Conservation (phyloP, 2,329 filamentous ascomycete species). For the Cryphonectria nitschkei region DNA sequence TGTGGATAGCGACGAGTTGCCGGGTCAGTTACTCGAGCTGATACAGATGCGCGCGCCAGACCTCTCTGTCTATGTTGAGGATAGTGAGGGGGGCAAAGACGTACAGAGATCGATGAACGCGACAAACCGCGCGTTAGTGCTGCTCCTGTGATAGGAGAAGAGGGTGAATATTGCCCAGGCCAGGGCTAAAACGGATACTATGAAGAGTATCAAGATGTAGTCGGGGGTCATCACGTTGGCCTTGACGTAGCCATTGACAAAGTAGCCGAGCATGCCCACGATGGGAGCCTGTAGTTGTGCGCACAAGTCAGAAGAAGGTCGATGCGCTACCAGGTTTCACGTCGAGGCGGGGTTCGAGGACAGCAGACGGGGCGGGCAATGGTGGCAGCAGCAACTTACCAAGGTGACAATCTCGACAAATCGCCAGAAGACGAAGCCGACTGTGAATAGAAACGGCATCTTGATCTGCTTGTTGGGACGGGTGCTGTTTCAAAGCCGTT, state of each 20-base stretch:
- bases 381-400: constrained; percentile 43
- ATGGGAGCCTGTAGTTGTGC: constrained; percentile 56
- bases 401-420: constrained; percentile 65
- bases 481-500: not conserved
- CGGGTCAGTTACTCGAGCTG: not conserved
- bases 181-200: constrained; percentile 64
- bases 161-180: constrained; percentile 68
- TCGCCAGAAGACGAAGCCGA: constrained; percentile 66
- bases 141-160: constrained; percentile 68
- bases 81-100: not conserved
- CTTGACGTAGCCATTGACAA: constrained; percentile 62
- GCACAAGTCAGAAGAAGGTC: constrained; percentile 10
- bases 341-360: not conserved
- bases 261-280: constrained; percentile 70
- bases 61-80: not conserved
- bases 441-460: constrained; percentile 61
- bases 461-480: constrained; percentile 31
- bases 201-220: constrained; percentile 69
- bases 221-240: constrained; percentile 62
- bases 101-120: constrained; percentile 59
- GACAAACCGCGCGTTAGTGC: constrained; percentile 64
- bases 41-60: not conserved
- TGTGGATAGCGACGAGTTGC: not conserved
- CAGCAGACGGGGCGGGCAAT: not conserved
- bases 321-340: too few relatives aligned